Conservation (phyloP, 768 basidiomycete species). For the Galerina marginata region DNA sequence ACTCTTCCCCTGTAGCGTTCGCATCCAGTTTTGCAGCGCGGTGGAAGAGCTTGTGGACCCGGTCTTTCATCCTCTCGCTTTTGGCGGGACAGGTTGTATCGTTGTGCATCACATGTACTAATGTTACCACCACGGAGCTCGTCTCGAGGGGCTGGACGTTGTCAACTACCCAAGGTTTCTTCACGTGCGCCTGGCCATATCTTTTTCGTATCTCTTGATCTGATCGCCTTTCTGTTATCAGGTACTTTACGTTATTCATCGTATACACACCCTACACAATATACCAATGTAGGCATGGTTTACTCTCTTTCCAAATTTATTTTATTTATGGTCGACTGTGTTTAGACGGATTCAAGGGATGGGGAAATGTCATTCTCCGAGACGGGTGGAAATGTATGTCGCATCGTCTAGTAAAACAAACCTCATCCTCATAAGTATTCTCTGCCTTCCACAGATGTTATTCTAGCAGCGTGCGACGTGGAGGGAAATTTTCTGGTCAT, state of each 20-base stretch:
- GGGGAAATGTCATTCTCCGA: slow-evolving; percentile 70
- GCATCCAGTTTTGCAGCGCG: slow-evolving; percentile 56
- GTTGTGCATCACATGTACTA: slow-evolving; percentile 88
- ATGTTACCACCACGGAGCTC: slow-evolving; percentile 84
- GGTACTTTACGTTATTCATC: slow-evolving; percentile 78
- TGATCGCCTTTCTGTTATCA: slow-evolving; percentile 29
- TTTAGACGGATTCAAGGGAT: slow-evolving; percentile 83
- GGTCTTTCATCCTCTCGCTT: slow-evolving; percentile 69
- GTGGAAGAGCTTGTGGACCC: slow-evolving; percentile 81
- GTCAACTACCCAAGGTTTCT: slow-evolving; percentile 84
- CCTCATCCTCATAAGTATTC: not conserved
- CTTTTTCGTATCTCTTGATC: not conserved
- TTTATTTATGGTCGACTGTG: slow-evolving; percentile 1
- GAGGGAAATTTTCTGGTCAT: slow-evolving; percentile 90
- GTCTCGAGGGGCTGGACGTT: slow-evolving; percentile 70
- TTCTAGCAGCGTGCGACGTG: slow-evolving; percentile 82
- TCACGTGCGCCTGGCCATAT: slow-evolving; percentile 60
- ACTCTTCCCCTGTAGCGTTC: slow-evolving; percentile 64
- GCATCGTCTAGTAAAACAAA: not conserved
- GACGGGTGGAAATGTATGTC: slow-evolving; percentile 89
- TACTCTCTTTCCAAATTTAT: not conserved
- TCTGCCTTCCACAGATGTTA: slow-evolving; percentile 55
- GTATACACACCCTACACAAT: slow-evolving; percentile 91
- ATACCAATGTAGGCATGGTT: slow-evolving; percentile 68
- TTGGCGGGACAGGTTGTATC: slow-evolving; percentile 85